These are phyloP conservation scores for Skeletonema potamos DNA, from an alignment of 108 stramenopile genomes.

Conservation along the genomic window DNA sequence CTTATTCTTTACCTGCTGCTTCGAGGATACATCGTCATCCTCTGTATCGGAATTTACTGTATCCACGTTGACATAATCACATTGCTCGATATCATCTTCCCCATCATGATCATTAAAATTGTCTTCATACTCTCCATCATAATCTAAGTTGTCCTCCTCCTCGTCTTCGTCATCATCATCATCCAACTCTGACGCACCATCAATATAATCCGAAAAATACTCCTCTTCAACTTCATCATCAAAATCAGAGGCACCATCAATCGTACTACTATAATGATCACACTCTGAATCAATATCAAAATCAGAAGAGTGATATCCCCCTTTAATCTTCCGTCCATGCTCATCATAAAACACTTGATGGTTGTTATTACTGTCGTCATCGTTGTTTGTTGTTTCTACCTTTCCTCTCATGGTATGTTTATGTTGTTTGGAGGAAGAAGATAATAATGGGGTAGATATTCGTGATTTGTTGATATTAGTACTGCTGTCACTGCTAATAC, in stretches of 20 bases:
- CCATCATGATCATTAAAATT: neutral
- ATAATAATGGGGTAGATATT: neutral
- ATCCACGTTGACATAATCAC: neutral
- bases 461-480: neutral
- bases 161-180: neutral
- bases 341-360: neutral
- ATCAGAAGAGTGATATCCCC: neutral
- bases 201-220: neutral
- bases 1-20: too few relatives aligned
- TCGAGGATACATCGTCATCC: slow-evolving; percentile 1
- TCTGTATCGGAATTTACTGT: neutral
- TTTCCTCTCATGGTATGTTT: neutral
- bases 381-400: neutral
- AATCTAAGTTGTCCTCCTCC: neutral
- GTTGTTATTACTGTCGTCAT: neutral
- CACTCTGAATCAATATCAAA: neutral
- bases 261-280: neutral
- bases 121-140: neutral
- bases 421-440: neutral
- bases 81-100: neutral
- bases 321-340: neutral
- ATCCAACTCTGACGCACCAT: neutral
- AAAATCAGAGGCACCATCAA: neutral
- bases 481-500: neutral
- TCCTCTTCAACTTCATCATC: neutral